These are phyloP conservation scores for Coelastrella sp. DNA, from an alignment of 139 green algal species.

Conservation along the genomic window DNA sequence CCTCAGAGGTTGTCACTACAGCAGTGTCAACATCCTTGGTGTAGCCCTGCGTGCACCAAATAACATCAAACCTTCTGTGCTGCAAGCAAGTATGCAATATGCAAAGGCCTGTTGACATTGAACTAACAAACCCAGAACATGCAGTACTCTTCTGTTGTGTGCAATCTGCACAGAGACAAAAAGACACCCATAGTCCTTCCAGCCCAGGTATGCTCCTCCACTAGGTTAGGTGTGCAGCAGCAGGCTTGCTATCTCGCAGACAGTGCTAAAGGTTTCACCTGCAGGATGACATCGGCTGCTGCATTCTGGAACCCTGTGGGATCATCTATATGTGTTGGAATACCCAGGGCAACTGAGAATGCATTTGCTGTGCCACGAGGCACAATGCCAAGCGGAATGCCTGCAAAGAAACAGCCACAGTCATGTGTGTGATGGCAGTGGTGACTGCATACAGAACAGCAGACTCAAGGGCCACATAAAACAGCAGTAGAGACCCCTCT, in stretches of 20 bases:
- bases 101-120: too few species aligned
- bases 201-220: too few species aligned
- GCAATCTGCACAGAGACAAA: too few species aligned
- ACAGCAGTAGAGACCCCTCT: too few species aligned
- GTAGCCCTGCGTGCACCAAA: constrained; percentile 24
- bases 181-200: too few species aligned
- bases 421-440: not conserved
- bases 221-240: not conserved
- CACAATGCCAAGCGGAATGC: constrained; percentile 37
- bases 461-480: not conserved
- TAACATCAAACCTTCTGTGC: not conserved
- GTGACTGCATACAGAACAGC: not conserved
- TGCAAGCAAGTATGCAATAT: not conserved
- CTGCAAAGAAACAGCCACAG: not conserved
- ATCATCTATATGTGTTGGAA: constrained; percentile 50
- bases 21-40: constrained; percentile 40
- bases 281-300: constrained; percentile 45
- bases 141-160: not conserved
- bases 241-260: not conserved
- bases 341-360: constrained; percentile 46
- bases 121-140: not conserved
- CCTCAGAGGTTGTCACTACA: constrained; percentile 42
- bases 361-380: constrained; percentile 47
- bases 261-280: not conserved
- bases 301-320: not conserved